A percentile compares a stretch with the other conserved stretches of the same genome.
phyloP scores from a whole-genome alignment of 257 asterid species.

The Lycium barbarum region DNA sequence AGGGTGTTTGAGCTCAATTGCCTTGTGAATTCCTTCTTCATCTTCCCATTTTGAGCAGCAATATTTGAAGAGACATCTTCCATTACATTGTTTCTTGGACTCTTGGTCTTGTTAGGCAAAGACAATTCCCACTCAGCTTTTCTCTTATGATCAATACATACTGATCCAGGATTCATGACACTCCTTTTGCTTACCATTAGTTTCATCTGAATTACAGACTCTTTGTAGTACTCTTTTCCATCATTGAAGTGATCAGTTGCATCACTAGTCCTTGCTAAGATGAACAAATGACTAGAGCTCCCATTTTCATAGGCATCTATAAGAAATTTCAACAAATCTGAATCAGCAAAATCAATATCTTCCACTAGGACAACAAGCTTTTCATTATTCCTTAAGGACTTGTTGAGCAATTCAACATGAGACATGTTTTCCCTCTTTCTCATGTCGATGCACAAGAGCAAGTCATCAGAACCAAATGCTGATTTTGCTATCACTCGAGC shows the following conservation, averaged over 20 bases:
- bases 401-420: slow-evolving; percentile 47
- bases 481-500: slow-evolving; percentile 62
- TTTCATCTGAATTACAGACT: slow-evolving; percentile 53
- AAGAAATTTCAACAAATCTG: slow-evolving; percentile 54
- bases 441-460: slow-evolving; percentile 52
- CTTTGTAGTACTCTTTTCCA: slow-evolving; percentile 3
- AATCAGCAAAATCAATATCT: slow-evolving; percentile 60
- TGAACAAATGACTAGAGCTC: slow-evolving; percentile 41
- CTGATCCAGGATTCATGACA: slow-evolving; percentile 18
- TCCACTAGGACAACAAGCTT: slow-evolving; percentile 64
- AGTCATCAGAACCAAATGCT: slow-evolving; percentile 65
- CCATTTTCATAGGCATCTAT: slow-evolving; percentile 42
- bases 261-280: slow-evolving; percentile 50
- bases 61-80: slow-evolving; percentile 42
- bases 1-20: slow-evolving; percentile 52
- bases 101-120: slow-evolving; percentile 43
- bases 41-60: slow-evolving; percentile 31
- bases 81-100: slow-evolving; percentile 40
- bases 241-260: slow-evolving; percentile 9
- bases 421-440: slow-evolving; percentile 35
- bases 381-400: slow-evolving; percentile 48
- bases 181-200: slow-evolving; percentile 40
- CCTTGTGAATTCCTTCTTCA: slow-evolving; percentile 31
- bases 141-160: slow-evolving; percentile 53
- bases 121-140: slow-evolving; percentile 52